Base-by-base conservation (phyloP, 78 protist genomes). In the Polysphondylium violaceum region DNA sequence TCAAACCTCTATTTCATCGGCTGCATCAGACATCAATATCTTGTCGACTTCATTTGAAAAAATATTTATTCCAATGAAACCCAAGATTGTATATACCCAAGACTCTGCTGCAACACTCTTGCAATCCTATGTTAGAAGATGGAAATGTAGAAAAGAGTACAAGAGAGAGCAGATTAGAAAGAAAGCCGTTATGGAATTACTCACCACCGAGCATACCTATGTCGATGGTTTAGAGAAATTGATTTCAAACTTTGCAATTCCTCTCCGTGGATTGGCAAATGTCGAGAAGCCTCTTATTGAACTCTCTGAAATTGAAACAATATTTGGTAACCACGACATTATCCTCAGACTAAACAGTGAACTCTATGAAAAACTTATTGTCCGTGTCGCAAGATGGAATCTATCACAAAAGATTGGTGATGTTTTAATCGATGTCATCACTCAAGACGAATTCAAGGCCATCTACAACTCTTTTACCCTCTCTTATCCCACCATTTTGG, bases 211-310 rank as follows among this genome's bases (percentile, higher is more conserved):
- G 44, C 44, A 71, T 8, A 68, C 91, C n/a, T 83, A 69, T 50
- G 91, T 83, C 0, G 91, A 83, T 31, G 91, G 91, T 58, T 27
- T 83, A 29, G 91, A 83, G 29, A 83, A 83, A 56, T 41, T 83
- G 16, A 58, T 83, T 33, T 77, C 67, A 36, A 40, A 83, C 23
- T 83, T 83, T 40, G 77, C 91, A 9, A 68, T 43, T n/a, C 91
- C 91, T 55, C 68, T 83, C 1, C 47, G 47, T 33, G 79, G 91
- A 27, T 63, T 83, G 11, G 73, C 64, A 14, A 36, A 44, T 31
- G 50, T 65, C 14, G 91, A 65, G 5, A 43, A 16, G 0, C 81
- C 77, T 59, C 2, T 83, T 21, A 83, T 83, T 53, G 60, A 63
- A 11, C 55, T 47, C 38, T 56, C 43, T 7, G 91, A 83, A 1